phyloP scores from a whole-genome alignment of 495 filamentous ascomycete species.

The Penicillium pulvis region DNA sequence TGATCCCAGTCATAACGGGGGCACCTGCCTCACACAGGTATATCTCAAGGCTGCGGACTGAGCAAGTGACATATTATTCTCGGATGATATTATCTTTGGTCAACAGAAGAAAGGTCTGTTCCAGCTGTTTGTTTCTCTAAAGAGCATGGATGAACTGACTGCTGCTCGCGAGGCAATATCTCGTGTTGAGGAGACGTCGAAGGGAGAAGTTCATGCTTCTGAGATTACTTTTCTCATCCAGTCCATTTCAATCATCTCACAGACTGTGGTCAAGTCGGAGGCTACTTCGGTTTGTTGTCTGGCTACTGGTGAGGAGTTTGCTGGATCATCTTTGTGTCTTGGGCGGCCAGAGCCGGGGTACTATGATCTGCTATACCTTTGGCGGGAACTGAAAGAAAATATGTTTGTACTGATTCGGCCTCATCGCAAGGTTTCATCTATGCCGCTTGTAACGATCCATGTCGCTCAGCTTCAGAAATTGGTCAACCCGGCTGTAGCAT shows the following conservation, averaged over 20 bases:
- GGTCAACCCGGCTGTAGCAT: background rate
- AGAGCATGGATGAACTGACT: background rate
- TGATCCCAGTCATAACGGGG: conserved; percentile 5
- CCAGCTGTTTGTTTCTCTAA: conserved; percentile 5
- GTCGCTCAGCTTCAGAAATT: background rate
- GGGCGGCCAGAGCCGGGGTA: conserved; percentile 24
- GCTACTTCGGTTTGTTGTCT: too few species aligned
- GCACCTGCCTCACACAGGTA: conserved; percentile 11
- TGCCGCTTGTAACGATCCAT: background rate
- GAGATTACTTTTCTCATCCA: too few species aligned
- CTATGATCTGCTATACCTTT: conserved; percentile 21
- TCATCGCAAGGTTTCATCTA: background rate
- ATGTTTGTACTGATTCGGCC: background rate
- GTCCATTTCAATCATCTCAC: too few species aligned
- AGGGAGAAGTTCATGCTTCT: too few species aligned
- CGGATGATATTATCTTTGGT: conserved; percentile 18
- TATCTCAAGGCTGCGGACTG: conserved; percentile 3
- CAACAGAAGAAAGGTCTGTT: background rate
- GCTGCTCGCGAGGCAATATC: too few species aligned
- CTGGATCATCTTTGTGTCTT: conserved; percentile 23
- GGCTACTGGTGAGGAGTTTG: too few species aligned
- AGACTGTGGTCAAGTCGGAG: too few species aligned
- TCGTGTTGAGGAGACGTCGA: too few species aligned
- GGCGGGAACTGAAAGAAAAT: background rate
- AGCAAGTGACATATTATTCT: conserved; percentile 8